Conservation (phyloP, 1,139 yeast genomes). For the Lodderomyces oxycetoniae region DNA sequence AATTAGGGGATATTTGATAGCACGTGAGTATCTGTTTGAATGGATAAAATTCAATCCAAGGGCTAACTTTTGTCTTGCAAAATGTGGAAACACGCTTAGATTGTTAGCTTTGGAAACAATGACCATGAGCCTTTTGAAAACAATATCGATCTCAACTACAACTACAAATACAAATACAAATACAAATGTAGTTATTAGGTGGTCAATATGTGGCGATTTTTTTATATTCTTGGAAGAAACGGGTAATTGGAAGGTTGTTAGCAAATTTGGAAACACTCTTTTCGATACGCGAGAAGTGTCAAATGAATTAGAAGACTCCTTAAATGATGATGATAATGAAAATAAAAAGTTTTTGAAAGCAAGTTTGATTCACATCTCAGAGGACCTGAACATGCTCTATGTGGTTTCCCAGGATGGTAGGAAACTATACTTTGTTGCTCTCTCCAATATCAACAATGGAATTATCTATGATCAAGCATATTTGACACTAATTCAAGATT, state of each 20-base stretch:
- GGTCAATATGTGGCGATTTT: constrained; percentile 40
- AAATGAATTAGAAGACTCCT: constrained; percentile 26
- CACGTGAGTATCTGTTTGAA: background rate
- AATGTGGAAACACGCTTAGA: background rate
- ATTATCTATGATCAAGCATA: constrained; percentile 26
- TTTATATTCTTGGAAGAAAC: constrained; percentile 22
- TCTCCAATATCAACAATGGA: constrained; percentile 9
- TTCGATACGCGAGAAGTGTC: constrained; percentile 26
- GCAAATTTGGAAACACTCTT: constrained; percentile 33
- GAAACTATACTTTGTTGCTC: constrained; percentile 14
- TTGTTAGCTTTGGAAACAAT: background rate
- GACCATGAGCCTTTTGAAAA: too few relatives aligned
- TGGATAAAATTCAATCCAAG: constrained; percentile 20
- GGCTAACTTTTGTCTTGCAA: background rate
- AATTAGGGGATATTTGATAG: constrained; percentile 1
- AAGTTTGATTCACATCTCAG: constrained; percentile 17
- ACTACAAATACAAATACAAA: too few relatives aligned
- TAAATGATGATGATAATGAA: constrained; percentile 14
- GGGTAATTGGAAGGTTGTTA: constrained; percentile 31
- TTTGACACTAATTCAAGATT: constrained; percentile 22
- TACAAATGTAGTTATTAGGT: too few relatives aligned
- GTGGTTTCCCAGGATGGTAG: constrained; percentile 22
- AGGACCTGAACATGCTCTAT: constrained; percentile 18
- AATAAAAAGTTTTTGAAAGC: constrained; percentile 23
- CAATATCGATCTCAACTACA: too few relatives aligned